Base-by-base conservation (phyloP, 441 rosid species). In the Macaranga tanarius region DNA sequence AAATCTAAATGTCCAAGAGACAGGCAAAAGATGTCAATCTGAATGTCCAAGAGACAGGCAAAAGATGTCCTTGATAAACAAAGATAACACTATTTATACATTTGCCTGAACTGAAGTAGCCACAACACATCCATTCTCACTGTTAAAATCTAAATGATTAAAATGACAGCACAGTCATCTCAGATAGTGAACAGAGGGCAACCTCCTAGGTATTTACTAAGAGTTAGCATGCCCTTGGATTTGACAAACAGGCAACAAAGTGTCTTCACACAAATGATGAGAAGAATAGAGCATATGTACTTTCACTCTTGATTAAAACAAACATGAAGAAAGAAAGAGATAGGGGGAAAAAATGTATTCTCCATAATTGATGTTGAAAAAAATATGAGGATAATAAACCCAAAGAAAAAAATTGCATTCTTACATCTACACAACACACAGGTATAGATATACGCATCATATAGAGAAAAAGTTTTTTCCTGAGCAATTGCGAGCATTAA, bases 401-500 rank as follows among this genome's bases (percentile, higher is more conserved):
- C 38, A 19, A 8, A 61, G 34, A 34, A 57, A 12, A 1, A 16
- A 34, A 50, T 16, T 1, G 16, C 11, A 38, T n/a, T 7, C 23
- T 22, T 52, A 68, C 25, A 62, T 5, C 19, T 19, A 44, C 59
- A 73, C 16, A 58, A 45, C 7, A 51, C 23, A n/a, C 5, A 38
- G 10, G 75, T 1, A 10, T 17, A 54, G 23, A 20, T 34, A 42
- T 26, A 48, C 45, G 65, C 51, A 65, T 23, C 65, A 38, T 1
- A 10, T 50, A 12, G 60, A 70, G 42, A 52, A 34, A 34, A 5
- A 34, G 7, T 34, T 34, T 70, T 40, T 58, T 10, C 20, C 26
- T 51, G 23, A 72, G n/a, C 52, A 57, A 51, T 22, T 72, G 22
- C 52, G 31, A 59, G 42, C 59, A 67, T 38, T 28, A 20, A 57